Base-by-base conservation (phyloP, 192 early-diverging fungal genomes). In the Coemansia sp. region DNA sequence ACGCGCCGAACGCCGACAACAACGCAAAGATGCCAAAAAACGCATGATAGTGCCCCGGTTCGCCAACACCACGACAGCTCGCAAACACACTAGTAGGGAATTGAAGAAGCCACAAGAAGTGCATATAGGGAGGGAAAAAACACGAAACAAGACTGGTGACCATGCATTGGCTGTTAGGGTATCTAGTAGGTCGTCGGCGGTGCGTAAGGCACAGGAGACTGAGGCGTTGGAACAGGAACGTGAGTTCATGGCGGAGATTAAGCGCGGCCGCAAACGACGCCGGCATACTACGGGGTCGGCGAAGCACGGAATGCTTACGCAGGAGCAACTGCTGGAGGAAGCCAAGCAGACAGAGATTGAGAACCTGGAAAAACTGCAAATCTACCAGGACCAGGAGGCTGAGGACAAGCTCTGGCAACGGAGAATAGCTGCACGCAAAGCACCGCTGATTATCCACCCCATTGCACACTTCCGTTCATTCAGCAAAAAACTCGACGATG, bases 301-400 rank as follows among this genome's bases (percentile, higher is more conserved):
- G 8, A 59, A 20, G 18, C 36, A 40, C 20, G 4, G 20, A 8
- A 14, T 33, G 60, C 69, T 81, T 5, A 81, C 78, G 10, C 78
- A 81, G 36, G 73, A 75, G 60, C 73, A 75, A 66, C 61, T 81
- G 33, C 70, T 81, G 38, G 73, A 81, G 22, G 78, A 81, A 40
- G 78, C 78, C 16, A 69, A 72, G 49, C 60, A 50, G 66, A 81
- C 78, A 2, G 78, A 81, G 57, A 63, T 66, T 7, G 64, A 67
- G 60, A 81, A 81, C 22, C 38, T 67, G 2, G 69, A 68, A 8
- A 71, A 72, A 48, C 66, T 81, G 22, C 60, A 60, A 20, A 65
- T 62, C 51, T 75, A 75, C 56, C 78, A 81, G 60, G 60, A 66
- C 29, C 34, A 55, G 42, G 78, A 72, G n/a, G 73, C 73, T 30